Base-by-base conservation (phyloP, 2,329 filamentous ascomycete genomes). In the Colletotrichum costaricense region DNA sequence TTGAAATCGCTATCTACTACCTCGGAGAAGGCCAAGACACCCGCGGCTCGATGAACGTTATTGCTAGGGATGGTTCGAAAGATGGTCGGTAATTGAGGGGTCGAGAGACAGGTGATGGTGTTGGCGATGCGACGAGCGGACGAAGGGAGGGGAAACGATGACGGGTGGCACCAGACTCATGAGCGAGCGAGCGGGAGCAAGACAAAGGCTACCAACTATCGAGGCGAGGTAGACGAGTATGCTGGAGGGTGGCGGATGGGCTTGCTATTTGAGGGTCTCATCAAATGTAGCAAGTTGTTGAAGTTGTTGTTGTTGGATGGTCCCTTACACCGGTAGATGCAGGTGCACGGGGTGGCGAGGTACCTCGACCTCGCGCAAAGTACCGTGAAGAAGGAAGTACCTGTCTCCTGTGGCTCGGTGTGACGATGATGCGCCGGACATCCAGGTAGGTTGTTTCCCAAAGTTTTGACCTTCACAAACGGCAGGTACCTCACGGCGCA, bases 11-110 rank as follows among this genome's bases (percentile, higher is more conserved):
- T 63, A 30, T 63, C 54, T 49, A 55, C 28, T 63, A 30, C 59
- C 54, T 59, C 49, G 24, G 22, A 24, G 14, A 35, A 57, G 38
- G 19, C 60, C 67, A 60, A 69, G 74, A 65, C 67, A 60, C 26
- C 42, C 30, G 19, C 58, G 3, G 54, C 56, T 54, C 69, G 63
- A 57, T 46, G 58, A 73, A 75, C 70, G 59, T 70, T 60, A 73
- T 64, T 59, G 62, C 62, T 63, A 55, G 52, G 62, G 26, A 67
- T 63, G 68, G 68, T 66, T 66, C 63, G 30, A 63, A 49, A 58
- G 56, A n/a, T 19, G 19, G 42, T 7, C 7, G 42, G 16, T 9
- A 65, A 60, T 12, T 55, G 63, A 63, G 55, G 49, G 70, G 26
- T 69, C 12, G 30, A 28, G 30, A 60, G 30, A 28, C 38, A 62